phyloP scores from a whole-genome alignment of 352 stramenopile genomes.

The Aphanomyces astaci region DNA sequence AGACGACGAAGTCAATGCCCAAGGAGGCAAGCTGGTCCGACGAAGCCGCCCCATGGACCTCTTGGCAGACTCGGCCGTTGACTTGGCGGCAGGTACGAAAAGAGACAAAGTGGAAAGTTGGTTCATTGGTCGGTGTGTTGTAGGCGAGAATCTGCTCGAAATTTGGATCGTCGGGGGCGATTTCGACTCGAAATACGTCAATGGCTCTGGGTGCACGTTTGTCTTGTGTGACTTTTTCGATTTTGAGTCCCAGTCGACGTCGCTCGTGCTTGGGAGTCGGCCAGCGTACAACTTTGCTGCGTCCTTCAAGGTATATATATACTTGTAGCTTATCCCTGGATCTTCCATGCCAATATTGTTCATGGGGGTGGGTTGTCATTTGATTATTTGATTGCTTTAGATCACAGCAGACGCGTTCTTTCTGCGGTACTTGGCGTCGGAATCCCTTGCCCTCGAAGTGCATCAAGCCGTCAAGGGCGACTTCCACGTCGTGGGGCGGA shows the following conservation, averaged over 20 bases:
- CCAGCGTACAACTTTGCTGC: constrained; percentile 88
- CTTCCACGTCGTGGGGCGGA: constrained; percentile 78
- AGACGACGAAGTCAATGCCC: background rate
- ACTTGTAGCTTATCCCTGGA: too few relatives aligned
- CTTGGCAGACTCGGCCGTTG: background rate
- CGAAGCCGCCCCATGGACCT: constrained; percentile 6
- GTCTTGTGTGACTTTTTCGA: constrained; percentile 92
- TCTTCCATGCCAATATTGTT: too few relatives aligned
- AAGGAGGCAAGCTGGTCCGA: background rate
- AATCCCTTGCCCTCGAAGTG: constrained; percentile 80
- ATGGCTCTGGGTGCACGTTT: constrained; percentile 78
- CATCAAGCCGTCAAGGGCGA: constrained; percentile 82
- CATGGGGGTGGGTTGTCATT: too few relatives aligned
- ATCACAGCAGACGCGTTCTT: constrained; percentile 91
- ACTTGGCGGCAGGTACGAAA: background rate
- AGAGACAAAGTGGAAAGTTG: too few relatives aligned
- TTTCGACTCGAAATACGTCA: constrained; percentile 64
- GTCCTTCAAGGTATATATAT: constrained; percentile 65
- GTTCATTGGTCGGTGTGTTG: constrained; percentile 16
- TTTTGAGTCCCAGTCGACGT: constrained; percentile 89
- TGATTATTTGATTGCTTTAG: constrained; percentile 2
- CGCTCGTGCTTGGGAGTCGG: constrained; percentile 66
- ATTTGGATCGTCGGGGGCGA: constrained; percentile 70
- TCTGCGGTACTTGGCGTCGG: constrained; percentile 83
- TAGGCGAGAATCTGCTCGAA: constrained; percentile 89